Evolutionary conservation across 2,329 filamentous ascomycete species (phyloP).

Genomic region (Colletotrichum plurivorum): DNA sequence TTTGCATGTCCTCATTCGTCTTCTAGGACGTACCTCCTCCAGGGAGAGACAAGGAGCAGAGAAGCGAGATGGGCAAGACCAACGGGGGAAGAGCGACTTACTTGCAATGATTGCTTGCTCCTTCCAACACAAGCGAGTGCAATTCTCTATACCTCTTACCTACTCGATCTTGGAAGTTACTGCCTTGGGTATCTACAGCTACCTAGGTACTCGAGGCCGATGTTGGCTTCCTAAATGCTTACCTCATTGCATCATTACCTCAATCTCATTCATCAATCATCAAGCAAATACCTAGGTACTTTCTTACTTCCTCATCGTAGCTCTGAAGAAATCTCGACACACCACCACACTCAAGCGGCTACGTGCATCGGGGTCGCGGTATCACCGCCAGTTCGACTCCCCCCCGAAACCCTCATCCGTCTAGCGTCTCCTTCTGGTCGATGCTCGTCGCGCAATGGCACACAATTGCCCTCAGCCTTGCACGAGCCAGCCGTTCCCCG

Average conservation of each 20-base stretch:
- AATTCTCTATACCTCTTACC: too few species aligned
- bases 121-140: neutral
- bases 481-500: slow-evolving; percentile 25
- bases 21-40: slow-evolving; percentile 1
- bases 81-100: neutral
- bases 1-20: slow-evolving; percentile 6
- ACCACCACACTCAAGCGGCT: slow-evolving; percentile 1
- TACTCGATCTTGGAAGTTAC: too few species aligned
- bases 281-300: neutral
- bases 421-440: slow-evolving; percentile 1
- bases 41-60: slow-evolving; percentile 10
- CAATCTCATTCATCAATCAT: too few species aligned
- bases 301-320: neutral
- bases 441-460: slow-evolving; percentile 27
- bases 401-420: slow-evolving; percentile 2
- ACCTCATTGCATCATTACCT: too few species aligned
- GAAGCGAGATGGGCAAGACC: slow-evolving; percentile 16
- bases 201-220: too few species aligned
- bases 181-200: too few species aligned
- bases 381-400: slow-evolving; percentile 5
- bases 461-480: slow-evolving; percentile 19
- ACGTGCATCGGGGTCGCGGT: slow-evolving; percentile 12
- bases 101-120: neutral
- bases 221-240: too few species aligned
- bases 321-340: neutral